Percentiles rank a stretch among this genome's conserved stretches.
These are phyloP conservation scores for Coemansia pectinata DNA, from an alignment of 192 early-diverging fungal species.

Conservation along the genomic window DNA sequence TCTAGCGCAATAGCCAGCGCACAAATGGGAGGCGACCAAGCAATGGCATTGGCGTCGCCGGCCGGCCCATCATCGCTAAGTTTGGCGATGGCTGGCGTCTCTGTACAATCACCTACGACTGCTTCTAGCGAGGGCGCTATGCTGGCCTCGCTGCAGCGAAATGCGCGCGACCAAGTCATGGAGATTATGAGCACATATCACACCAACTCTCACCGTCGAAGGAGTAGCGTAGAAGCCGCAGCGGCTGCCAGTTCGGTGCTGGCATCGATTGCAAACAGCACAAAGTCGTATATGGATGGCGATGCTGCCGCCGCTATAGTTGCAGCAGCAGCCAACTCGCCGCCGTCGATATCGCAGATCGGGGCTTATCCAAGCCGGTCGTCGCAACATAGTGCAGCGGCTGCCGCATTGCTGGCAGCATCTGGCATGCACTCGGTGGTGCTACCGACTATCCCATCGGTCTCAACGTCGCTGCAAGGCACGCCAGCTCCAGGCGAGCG, in stretches of 20 bases:
- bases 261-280: slow-evolving; percentile 49
- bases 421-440: slow-evolving; percentile 43
- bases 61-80: slow-evolving; percentile 3
- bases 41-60: slow-evolving; percentile 9
- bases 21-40: slow-evolving; percentile 7
- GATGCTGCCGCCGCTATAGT: slow-evolving; percentile 12
- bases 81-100: slow-evolving; percentile 3
- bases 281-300: slow-evolving; percentile 32
- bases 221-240: slow-evolving; percentile 53
- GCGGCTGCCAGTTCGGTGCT: slow-evolving; percentile 56
- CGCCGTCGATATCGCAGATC: slow-evolving; percentile 9
- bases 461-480: slow-evolving; percentile 34
- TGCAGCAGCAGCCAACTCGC: slow-evolving; percentile 20
- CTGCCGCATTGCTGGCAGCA: slow-evolving; percentile 46
- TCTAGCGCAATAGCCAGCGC: slow-evolving; percentile 28
- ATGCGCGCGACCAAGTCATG: slow-evolving; percentile 42
- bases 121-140: slow-evolving; percentile 6
- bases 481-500: slow-evolving; percentile 38
- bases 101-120: slow-evolving; percentile 1
- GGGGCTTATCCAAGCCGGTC: slow-evolving; percentile 20
- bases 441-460: slow-evolving; percentile 50
- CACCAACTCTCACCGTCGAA: slow-evolving; percentile 38
- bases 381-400: slow-evolving; percentile 38
- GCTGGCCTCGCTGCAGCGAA: slow-evolving; percentile 25
- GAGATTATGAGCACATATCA: slow-evolving; percentile 53